Percentiles rank a stretch among this genome's conserved stretches.
These are phyloP conservation scores for Mycena vulgaris DNA, from an alignment of 768 basidiomycete species.

Conservation along the genomic window DNA sequence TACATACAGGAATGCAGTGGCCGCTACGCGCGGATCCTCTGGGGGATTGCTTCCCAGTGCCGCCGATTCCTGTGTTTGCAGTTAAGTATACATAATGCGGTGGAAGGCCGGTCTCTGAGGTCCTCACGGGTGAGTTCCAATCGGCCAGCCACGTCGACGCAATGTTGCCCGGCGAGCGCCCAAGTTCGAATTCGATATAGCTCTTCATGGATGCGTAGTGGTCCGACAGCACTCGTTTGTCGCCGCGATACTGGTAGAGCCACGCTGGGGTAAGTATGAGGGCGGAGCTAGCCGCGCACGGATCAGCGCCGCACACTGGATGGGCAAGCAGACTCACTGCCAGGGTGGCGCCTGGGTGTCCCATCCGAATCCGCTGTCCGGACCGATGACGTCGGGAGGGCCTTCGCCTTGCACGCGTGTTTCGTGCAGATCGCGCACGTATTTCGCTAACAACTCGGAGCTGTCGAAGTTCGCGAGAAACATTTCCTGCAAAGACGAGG, in stretches of 20 bases:
- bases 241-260: constrained; percentile 47
- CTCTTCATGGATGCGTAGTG: constrained; percentile 46
- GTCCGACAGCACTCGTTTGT: constrained; percentile 37
- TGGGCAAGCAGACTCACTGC: constrained; percentile 40
- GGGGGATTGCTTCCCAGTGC: constrained; percentile 35
- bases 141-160: constrained; percentile 47
- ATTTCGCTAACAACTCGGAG: constrained; percentile 44
- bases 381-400: constrained; percentile 46
- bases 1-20: constrained; percentile 40
- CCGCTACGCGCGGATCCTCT: neutral
- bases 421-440: constrained; percentile 45
- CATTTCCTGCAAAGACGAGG: constrained; percentile 44
- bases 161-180: constrained; percentile 45
- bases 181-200: constrained; percentile 46
- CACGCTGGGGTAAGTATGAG: constrained; percentile 48
- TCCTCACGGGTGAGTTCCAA: constrained; percentile 63
- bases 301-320: neutral
- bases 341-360: constrained; percentile 47
- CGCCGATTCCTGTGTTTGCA: constrained; percentile 6
- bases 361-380: constrained; percentile 45
- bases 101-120: constrained; percentile 54
- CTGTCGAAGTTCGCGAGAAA: constrained; percentile 45
- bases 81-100: neutral
- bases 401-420: constrained; percentile 36
- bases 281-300: constrained; percentile 38